A percentile compares a stretch with the other conserved stretches of the same genome.
Conservation (phyloP, 2,329 filamentous ascomycete genomes). For the Phialemoniopsis sp. region DNA sequence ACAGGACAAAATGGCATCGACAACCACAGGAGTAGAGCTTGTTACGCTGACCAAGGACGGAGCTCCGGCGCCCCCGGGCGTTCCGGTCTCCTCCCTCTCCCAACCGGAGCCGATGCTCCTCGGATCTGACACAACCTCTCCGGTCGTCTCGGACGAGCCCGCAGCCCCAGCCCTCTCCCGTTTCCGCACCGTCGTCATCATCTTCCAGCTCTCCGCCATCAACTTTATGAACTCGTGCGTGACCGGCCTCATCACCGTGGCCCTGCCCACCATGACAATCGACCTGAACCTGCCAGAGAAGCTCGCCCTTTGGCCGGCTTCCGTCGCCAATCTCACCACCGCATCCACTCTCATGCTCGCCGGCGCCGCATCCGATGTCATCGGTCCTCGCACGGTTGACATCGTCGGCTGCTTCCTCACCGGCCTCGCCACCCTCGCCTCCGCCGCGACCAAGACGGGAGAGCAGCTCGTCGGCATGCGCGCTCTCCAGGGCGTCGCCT, state of each 20-base stretch:
- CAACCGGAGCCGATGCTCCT: too few relatives aligned
- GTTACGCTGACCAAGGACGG: too few relatives aligned
- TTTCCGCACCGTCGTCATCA: background rate
- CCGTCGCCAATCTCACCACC: conserved; percentile 26
- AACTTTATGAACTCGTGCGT: conserved; percentile 18
- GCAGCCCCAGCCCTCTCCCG: too few relatives aligned
- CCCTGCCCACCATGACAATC: conserved; percentile 31
- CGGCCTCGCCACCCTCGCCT: conserved; percentile 23
- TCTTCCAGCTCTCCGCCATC: conserved; percentile 14
- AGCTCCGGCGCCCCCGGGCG: too few relatives aligned
- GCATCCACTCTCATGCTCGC: conserved; percentile 30
- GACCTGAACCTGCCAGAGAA: conserved; percentile 2
- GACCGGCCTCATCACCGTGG: conserved; percentile 30
- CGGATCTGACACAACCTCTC: too few relatives aligned
- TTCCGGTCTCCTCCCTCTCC: too few relatives aligned
- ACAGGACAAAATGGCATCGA: too few relatives aligned
- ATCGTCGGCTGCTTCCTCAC: conserved; percentile 24
- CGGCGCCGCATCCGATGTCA: conserved; percentile 30
- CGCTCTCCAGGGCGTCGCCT: conserved; percentile 32
- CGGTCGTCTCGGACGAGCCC: too few relatives aligned
- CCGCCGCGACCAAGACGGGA: conserved; percentile 21
- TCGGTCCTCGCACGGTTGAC: conserved; percentile 25
- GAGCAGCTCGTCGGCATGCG: conserved; percentile 30
- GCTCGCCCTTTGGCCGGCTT: conserved; percentile 34
- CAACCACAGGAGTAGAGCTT: too few relatives aligned